These are phyloP conservation scores for Alternaria burnsii DNA, from an alignment of 2,329 filamentous ascomycete genomes.

Conservation along the genomic window DNA sequence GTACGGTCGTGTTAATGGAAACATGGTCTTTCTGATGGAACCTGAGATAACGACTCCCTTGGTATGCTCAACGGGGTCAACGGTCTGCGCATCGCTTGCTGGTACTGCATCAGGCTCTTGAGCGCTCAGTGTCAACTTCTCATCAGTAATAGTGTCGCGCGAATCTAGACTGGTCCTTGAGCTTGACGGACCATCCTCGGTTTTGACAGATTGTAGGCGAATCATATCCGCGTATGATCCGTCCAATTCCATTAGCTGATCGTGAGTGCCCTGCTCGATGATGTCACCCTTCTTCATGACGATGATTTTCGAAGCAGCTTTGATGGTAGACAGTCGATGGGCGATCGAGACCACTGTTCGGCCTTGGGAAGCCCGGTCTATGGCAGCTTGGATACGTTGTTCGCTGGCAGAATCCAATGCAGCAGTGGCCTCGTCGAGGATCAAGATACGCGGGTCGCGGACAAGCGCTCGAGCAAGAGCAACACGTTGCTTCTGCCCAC, in stretches of 20 bases:
- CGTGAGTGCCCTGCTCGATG: conserved; percentile 50
- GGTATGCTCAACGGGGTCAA: conserved; percentile 18
- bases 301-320: conserved; percentile 48
- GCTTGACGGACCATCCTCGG: conserved; percentile 51
- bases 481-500: conserved; percentile 67
- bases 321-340: conserved; percentile 51
- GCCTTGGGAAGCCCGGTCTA: conserved; percentile 44
- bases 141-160: conserved; percentile 31
- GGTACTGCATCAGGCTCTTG: conserved; percentile 16
- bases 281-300: conserved; percentile 51
- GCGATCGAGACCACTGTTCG: conserved; percentile 52
- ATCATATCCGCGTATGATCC: conserved; percentile 61
- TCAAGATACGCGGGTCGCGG: conserved; percentile 64
- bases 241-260: conserved; percentile 42
- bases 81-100: background rate
- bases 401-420: conserved; percentile 68
- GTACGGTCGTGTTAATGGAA: conserved; percentile 56
- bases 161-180: conserved; percentile 33
- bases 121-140: conserved; percentile 25
- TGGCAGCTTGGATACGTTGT: conserved; percentile 59
- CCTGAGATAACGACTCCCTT: conserved; percentile 32
- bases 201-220: conserved; percentile 54
- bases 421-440: conserved; percentile 70
- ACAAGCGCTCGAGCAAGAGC: conserved; percentile 66
- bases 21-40: conserved; percentile 44